Evolutionary conservation across 495 filamentous ascomycete species (phyloP), one percentile per base, ranked within the genome.

Genomic region (Aspergillus sclerotioniger): DNA sequence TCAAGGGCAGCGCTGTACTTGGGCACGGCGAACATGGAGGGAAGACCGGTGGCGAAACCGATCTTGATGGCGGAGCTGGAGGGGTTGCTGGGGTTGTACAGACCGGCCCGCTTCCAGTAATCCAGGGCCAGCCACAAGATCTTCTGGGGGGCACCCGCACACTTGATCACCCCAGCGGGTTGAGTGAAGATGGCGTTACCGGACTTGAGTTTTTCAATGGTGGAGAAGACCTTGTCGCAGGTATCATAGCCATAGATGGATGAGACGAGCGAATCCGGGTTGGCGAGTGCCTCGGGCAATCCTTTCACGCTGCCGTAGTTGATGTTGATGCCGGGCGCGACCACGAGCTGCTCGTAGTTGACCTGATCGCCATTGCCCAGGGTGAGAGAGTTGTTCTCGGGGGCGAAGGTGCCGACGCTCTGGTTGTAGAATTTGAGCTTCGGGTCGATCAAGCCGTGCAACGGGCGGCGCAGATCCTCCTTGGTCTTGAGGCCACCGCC

Each of bases 81-180:
- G 3, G 73, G 63, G 45, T 72, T 66, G 25, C 52, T 54, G 6
- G 76, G 66, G 54, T 84, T 74, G 67, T 87, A 85, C 3, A 86
- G 71, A 25, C 85, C 86, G 7, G 78, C 77, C 25, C 71, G 68
- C 69, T 82, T 80, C 86, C 86, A 89, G 64, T 84, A 73, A 49
- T 87, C 84, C 53, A 87, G 71, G 0, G 86, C 85, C 29, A 89
- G 80, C 86, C 86, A 89, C 84, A 88, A 82, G 66, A 82, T 73
- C 71, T 89, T 89, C 62, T 89, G 86, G 8, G 86, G 86, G 0
- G 85, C 86, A 28, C 86, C 86, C 2, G 86, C 86, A 59, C 86
- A 89, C 67, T 89, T 89, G 63, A 89, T 76, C 19, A 82, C 70
- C 43, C 86, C 86, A 1, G 81, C 74, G 7, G 86, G 86, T 64